phyloP scores from a whole-genome alignment of 768 basidiomycete species.

The Agaricus sinodeliciosus region DNA sequence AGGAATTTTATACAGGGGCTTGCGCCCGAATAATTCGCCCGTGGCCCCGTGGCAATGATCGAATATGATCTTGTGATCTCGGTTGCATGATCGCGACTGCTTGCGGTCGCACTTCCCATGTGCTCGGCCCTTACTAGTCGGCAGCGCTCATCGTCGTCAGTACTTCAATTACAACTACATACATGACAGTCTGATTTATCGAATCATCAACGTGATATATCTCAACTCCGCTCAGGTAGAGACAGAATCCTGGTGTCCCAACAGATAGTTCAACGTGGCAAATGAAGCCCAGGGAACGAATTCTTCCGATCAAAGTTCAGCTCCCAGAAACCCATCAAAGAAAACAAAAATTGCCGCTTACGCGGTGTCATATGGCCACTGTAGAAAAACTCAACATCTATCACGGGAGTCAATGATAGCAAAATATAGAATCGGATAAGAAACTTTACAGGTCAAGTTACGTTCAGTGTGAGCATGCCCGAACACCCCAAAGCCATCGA shows the following conservation, averaged over 20 bases:
- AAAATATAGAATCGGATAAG: neutral
- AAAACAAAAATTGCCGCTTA: constrained; percentile 1
- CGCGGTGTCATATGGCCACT: constrained; percentile 22
- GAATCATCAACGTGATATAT: neutral
- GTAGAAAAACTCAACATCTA: constrained; percentile 52
- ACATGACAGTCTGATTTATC: neutral
- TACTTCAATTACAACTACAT: neutral
- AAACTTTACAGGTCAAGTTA: constrained; percentile 45
- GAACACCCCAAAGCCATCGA: constrained; percentile 63
- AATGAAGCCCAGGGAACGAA: constrained; percentile 45
- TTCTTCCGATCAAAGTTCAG: neutral
- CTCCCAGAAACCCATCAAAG: constrained; percentile 37
- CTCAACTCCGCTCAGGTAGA: constrained; percentile 2
- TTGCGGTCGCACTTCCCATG: constrained; percentile 1
- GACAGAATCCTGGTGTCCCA: constrained; percentile 32
- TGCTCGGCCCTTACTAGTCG: neutral
- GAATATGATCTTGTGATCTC: neutral
- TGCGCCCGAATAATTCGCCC: neutral
- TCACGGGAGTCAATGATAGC: neutral
- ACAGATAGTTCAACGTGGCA: constrained; percentile 59
- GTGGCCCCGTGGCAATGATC: too few species aligned
- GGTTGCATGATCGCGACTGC: neutral
- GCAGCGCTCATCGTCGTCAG: neutral
- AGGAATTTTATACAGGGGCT: constrained; percentile 10
- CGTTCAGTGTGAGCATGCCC: constrained; percentile 67